Base-by-base conservation (phyloP, 2,329 filamentous ascomycete species). In the Colletotrichum sp. region DNA sequence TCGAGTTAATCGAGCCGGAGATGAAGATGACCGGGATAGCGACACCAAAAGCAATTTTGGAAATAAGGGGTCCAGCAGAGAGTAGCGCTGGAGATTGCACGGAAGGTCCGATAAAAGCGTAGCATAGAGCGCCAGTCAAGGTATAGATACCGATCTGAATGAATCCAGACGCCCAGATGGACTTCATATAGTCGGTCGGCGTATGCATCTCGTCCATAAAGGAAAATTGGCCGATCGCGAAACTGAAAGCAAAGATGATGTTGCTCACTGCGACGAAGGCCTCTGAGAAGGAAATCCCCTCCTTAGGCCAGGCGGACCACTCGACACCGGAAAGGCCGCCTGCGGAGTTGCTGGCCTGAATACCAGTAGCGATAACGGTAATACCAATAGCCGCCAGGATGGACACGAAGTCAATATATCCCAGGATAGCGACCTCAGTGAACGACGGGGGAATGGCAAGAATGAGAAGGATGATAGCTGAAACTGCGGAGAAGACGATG, bases 21-120 rank as follows among this genome's bases (percentile, higher is more conserved):
- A 95, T 92, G 78, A 95, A 89, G 80, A 95, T 95, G 67, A 93
- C 94, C 7, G 93, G 93, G 7, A 93, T 85, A 0, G 93, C 93
- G 77, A 95, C 83, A 34, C 92, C 93, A 79, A 93, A 95, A 4
- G 93, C 92, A 9, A 95, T 84, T 80, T 94, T 94, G 48, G 90
- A 89, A 28, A 94, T 83, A 0, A 89, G 78, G 2, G 85, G 83
- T 3, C 90, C 89, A 10, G 93, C 91, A 0, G 92, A 93, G 9
- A 93, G 90, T 9, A 96, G 87, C 0, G 94, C 93, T 1, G 94
- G 94, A 1, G 91, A 92, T 70, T 88, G 82, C 26, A 96, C 93
- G 1, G 87, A 84, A 1, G 85, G 83, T 21, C 94, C 94, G 9
- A 92, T 91, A 80, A 92, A 95, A 68, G 89, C 89, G 85, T 95